phyloP scores from a whole-genome alignment of 1,139 yeast genomes.

The Hansenula sp. region DNA sequence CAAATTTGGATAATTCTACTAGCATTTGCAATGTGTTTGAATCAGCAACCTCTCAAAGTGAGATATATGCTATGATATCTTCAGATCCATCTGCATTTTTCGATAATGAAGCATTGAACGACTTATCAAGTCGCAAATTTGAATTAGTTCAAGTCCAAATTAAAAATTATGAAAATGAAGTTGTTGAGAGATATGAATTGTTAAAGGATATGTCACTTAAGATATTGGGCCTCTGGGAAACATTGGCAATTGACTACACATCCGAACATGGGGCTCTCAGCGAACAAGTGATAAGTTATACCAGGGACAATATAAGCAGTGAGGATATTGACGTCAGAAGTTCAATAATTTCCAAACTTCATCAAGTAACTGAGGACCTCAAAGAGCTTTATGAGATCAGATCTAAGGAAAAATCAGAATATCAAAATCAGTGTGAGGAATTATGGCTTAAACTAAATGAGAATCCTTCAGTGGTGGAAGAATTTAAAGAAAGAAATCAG shows the following conservation, averaged over 20 bases:
- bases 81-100: constrained; percentile 21
- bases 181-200: constrained; percentile 3
- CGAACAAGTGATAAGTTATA: constrained; percentile 13
- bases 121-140: constrained; percentile 21
- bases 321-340: background rate
- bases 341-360: constrained; percentile 1
- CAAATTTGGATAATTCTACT: constrained; percentile 6
- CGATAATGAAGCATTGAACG: constrained; percentile 18
- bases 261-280: constrained; percentile 14
- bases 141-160: constrained; percentile 9
- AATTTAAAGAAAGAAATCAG: constrained; percentile 35
- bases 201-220: constrained; percentile 6
- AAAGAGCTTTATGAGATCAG: constrained; percentile 12
- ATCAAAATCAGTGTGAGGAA: constrained; percentile 31
- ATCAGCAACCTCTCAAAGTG: constrained; percentile 9
- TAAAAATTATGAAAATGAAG: constrained; percentile 13
- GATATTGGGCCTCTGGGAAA: constrained; percentile 14
- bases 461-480: constrained; percentile 30
- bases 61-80: constrained; percentile 20
- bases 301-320: background rate
- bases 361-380: constrained; percentile 18
- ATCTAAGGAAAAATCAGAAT: constrained; percentile 18
- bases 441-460: constrained; percentile 52
- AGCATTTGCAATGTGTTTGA: constrained; percentile 6
- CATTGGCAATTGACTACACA: constrained; percentile 14